Evolutionary conservation across 2,329 filamentous ascomycete genomes (phyloP).

Genomic region (Dactylonectria estremocensis): DNA sequence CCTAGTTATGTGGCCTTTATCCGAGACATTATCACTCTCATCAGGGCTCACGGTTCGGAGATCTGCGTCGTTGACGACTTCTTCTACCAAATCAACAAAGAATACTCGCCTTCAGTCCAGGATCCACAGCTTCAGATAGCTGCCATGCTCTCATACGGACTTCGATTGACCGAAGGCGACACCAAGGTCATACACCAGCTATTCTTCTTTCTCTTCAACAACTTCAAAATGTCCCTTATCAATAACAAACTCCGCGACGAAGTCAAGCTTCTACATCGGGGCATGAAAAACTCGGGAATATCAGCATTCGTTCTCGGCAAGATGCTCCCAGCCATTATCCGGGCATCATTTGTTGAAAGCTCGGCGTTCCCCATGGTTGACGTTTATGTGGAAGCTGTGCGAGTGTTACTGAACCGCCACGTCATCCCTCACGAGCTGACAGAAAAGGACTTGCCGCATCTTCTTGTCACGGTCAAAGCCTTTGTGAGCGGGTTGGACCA

Average conservation of each 20-base stretch:
- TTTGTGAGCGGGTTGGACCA: constrained; percentile 50
- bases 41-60: constrained; percentile 68
- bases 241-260: constrained; percentile 65
- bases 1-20: constrained; percentile 66
- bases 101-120: constrained; percentile 69
- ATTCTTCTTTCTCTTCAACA: constrained; percentile 72
- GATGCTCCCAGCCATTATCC: constrained; percentile 70
- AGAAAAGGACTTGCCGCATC: constrained; percentile 51
- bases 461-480: constrained; percentile 53
- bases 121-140: constrained; percentile 72
- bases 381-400: constrained; percentile 64
- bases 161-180: constrained; percentile 69
- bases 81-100: constrained; percentile 69
- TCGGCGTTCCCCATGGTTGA: constrained; percentile 65
- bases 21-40: constrained; percentile 66
- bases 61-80: constrained; percentile 69
- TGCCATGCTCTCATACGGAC: constrained; percentile 69
- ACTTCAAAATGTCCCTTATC: constrained; percentile 69
- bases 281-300: constrained; percentile 64
- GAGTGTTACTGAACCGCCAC: constrained; percentile 53
- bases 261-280: constrained; percentile 60
- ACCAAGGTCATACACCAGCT: constrained; percentile 62
- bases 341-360: constrained; percentile 52
- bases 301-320: constrained; percentile 64
- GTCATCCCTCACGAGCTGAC: constrained; percentile 57